Percentiles rank a stretch among this genome's conserved stretches.
Conservation (phyloP, 306 rosid species). For the Cicer judaicum region DNA sequence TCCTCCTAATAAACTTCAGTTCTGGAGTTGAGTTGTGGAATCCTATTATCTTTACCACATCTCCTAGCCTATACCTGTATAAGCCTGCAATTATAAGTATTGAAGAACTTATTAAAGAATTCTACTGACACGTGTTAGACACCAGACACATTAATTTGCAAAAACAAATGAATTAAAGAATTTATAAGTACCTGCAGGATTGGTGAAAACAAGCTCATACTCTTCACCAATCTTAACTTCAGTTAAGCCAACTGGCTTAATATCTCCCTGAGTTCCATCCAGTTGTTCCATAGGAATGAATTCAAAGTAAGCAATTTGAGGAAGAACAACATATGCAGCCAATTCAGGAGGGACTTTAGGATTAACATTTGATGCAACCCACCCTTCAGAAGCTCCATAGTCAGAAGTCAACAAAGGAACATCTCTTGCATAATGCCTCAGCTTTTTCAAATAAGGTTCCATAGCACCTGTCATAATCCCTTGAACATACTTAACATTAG, state of each 20-base stretch:
- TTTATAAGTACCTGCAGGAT: conserved; percentile 68
- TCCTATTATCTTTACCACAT: conserved; percentile 74
- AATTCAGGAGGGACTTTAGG: conserved; percentile 71
- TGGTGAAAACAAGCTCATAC: conserved; percentile 72
- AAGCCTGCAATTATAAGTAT: conserved; percentile 57
- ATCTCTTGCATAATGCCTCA: conserved; percentile 85
- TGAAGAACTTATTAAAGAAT: too few species aligned
- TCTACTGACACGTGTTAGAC: too few species aligned
- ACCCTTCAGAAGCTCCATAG: conserved; percentile 95
- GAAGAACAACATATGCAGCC: conserved; percentile 76
- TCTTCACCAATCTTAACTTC: conserved; percentile 74
- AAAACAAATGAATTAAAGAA: too few species aligned
- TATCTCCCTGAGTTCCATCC: conserved; percentile 36
- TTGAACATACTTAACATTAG: conserved; percentile 74
- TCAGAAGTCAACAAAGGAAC: conserved; percentile 82
- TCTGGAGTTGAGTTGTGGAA: conserved; percentile 84
- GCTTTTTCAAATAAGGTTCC: conserved; percentile 76
- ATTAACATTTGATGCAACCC: conserved; percentile 83
- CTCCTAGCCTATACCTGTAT: conserved; percentile 86
- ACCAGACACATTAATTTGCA: too few species aligned
- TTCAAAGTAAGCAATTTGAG: conserved; percentile 85
- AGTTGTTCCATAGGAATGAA: conserved; percentile 63
- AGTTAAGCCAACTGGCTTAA: conserved; percentile 66
- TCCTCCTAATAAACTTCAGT: conserved; percentile 69
- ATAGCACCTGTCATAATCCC: conserved; percentile 96